Percentiles rank a stretch among this genome's conserved stretches.
Evolutionary conservation across 768 basidiomycete genomes (phyloP).

Genomic region (Steccherinum ochraceum): DNA sequence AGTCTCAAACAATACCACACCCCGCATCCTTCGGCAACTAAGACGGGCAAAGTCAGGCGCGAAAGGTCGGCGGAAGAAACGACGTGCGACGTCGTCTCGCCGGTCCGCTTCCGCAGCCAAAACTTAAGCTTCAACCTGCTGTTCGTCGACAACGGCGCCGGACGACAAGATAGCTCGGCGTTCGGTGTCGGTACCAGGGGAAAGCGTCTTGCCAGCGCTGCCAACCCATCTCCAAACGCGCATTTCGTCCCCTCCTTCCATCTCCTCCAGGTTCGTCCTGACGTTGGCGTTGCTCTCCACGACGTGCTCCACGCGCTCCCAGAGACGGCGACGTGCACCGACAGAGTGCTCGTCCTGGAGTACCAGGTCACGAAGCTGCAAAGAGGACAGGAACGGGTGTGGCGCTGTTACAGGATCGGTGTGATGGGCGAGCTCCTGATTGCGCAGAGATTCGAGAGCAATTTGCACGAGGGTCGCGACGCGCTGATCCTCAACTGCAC

Average conservation of each 20-base stretch:
- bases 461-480: constrained; percentile 72
- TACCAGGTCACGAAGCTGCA: constrained; percentile 84
- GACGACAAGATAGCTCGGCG: not conserved
- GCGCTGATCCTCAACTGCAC: constrained; percentile 53
- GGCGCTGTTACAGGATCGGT: constrained; percentile 73
- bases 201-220: constrained; percentile 22
- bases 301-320: constrained; percentile 77
- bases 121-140: not conserved
- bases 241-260: constrained; percentile 79
- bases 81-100: not conserved
- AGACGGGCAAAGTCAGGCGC: no score
- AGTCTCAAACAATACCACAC: not conserved
- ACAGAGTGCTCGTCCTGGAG: constrained; percentile 79
- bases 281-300: constrained; percentile 93
- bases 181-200: constrained; percentile 7
- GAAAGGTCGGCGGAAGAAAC: not conserved
- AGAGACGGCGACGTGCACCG: constrained; percentile 55
- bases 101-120: not conserved
- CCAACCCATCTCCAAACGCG: constrained; percentile 93
- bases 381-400: constrained; percentile 72
- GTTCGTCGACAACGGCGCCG: not conserved
- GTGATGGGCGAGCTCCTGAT: constrained; percentile 79
- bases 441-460: constrained; percentile 72
- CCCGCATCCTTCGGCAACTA: not conserved
- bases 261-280: constrained; percentile 76